A percentile compares a stretch with the other conserved stretches of the same genome.
phyloP scores from a whole-genome alignment of 148 eudicot species.

The Heliamphora exappendiculata region DNA sequence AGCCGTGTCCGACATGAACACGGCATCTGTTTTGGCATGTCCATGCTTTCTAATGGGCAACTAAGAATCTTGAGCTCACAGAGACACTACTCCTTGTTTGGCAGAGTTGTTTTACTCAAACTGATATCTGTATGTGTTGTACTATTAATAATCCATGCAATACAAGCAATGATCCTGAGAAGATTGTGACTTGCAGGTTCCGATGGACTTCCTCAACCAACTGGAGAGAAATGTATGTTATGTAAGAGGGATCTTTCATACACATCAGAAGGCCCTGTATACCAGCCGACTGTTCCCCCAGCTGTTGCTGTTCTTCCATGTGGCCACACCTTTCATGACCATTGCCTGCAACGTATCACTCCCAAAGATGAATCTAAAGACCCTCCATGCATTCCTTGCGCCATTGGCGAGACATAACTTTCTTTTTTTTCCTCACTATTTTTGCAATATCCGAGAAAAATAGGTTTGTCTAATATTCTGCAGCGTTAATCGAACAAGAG shows the following conservation, averaged over 20 bases:
- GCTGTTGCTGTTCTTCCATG: conserved; percentile 56
- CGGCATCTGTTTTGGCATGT: too few relatives aligned
- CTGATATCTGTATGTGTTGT: background rate
- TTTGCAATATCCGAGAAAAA: background rate
- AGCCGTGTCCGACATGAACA: too few relatives aligned
- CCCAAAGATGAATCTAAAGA: conserved; percentile 37
- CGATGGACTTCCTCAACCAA: conserved; percentile 21
- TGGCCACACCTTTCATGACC: conserved; percentile 55
- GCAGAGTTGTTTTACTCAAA: background rate
- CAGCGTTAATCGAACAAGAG: background rate
- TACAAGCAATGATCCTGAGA: background rate
- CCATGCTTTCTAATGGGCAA: too few relatives aligned
- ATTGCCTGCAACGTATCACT: conserved; percentile 55
- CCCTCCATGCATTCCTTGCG: conserved; percentile 85
- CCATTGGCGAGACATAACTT: conserved; percentile 39
- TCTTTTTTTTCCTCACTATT: background rate
- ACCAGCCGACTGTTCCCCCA: conserved; percentile 35
- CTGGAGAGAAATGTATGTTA: conserved; percentile 44
- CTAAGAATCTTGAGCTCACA: background rate
- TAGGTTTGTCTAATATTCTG: background rate
- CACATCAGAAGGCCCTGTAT: conserved; percentile 48
- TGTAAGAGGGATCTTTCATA: conserved; percentile 68
- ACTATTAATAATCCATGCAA: background rate
- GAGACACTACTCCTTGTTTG: background rate
- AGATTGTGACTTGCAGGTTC: conserved; percentile 25